Conservation (phyloP, 768 basidiomycete species). For the Chalciporus piperatus region DNA sequence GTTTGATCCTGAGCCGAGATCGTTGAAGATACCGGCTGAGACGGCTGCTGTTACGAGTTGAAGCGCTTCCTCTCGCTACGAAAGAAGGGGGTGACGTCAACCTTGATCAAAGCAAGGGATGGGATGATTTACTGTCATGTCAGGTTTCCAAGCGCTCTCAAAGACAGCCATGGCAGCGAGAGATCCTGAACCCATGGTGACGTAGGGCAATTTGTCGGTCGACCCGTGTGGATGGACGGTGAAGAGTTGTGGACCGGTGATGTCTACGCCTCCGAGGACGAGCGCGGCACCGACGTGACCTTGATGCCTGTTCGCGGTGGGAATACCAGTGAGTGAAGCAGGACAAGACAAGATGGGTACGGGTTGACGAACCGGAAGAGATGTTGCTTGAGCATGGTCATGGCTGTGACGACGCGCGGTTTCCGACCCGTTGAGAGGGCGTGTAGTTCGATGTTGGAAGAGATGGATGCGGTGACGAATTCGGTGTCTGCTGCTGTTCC, state of each 20-base stretch:
- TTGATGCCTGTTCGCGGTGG: slow-evolving; percentile 61
- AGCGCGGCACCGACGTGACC: slow-evolving; percentile 94
- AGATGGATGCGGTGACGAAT: slow-evolving; percentile 91
- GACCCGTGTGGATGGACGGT: slow-evolving; percentile 96
- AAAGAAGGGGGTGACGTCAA: slow-evolving; percentile 5
- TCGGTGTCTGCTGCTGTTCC: slow-evolving; percentile 99
- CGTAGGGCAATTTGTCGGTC: slow-evolving; percentile 97
- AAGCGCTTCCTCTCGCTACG: slow-evolving; percentile 76
- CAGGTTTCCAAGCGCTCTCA: slow-evolving; percentile 77
- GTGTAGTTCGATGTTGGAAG: slow-evolving; percentile 94
- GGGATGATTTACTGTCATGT: slow-evolving; percentile 59
- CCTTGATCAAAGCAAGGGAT: not conserved
- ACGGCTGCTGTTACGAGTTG: slow-evolving; percentile 82
- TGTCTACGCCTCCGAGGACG: slow-evolving; percentile 95
- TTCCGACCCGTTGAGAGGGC: slow-evolving; percentile 86
- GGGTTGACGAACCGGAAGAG: slow-evolving; percentile 80
- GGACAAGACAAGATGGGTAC: not conserved
- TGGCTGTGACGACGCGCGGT: slow-evolving; percentile 93
- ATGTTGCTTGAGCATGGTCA: slow-evolving; percentile 98
- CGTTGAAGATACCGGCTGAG: slow-evolving; percentile 97
- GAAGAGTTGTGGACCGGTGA: slow-evolving; percentile 91
- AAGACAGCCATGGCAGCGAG: slow-evolving; percentile 99
- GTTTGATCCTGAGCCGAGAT: slow-evolving; percentile 98
- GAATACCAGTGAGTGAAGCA: not conserved
- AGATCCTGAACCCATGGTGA: slow-evolving; percentile 97